Conservation (phyloP, 78 protist species). For the Emiliania huxleyi region DNA sequence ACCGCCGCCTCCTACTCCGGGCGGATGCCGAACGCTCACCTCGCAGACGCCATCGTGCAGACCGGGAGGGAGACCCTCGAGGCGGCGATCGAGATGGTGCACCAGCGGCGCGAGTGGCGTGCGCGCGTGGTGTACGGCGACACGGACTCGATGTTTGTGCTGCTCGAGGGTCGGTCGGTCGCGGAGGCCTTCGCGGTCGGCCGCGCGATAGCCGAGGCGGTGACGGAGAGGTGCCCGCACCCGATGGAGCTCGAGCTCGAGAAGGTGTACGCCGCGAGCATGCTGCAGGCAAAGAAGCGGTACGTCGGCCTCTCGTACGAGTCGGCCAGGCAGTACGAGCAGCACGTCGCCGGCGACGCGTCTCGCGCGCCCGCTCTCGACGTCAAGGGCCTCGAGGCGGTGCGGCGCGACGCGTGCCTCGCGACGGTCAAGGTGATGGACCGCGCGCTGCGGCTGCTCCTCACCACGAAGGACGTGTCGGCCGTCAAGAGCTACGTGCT, state of each 20-base stretch:
- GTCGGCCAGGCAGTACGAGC: neutral
- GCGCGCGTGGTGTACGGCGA: slow-evolving; percentile 93
- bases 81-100: slow-evolving; percentile 65
- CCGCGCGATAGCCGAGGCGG: slow-evolving; percentile 68
- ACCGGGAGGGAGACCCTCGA: slow-evolving; percentile 86
- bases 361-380: slow-evolving; percentile 51
- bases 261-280: slow-evolving; percentile 90
- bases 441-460: slow-evolving; percentile 50
- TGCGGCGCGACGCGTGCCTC: slow-evolving; percentile 86
- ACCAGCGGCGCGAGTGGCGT: slow-evolving; percentile 38
- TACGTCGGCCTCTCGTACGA: slow-evolving; percentile 48
- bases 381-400: slow-evolving; percentile 94
- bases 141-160: slow-evolving; percentile 95
- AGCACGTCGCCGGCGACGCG: neutral
- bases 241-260: slow-evolving; percentile 90
- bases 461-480: slow-evolving; percentile 73
- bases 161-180: slow-evolving; percentile 65
- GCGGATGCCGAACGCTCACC: slow-evolving; percentile 95
- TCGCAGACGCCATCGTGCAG: slow-evolving; percentile 96
- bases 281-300: slow-evolving; percentile 90
- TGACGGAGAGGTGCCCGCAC: slow-evolving; percentile 77
- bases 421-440: slow-evolving; percentile 41
- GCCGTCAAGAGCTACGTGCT: slow-evolving; percentile 62
- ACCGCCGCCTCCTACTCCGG: slow-evolving; percentile 93
- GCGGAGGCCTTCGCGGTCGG: slow-evolving; percentile 83